A percentile compares a stretch with the other conserved stretches of the same genome.
Conservation (phyloP, 2,329 filamentous ascomycete species). For the Balansia obtecta region DNA sequence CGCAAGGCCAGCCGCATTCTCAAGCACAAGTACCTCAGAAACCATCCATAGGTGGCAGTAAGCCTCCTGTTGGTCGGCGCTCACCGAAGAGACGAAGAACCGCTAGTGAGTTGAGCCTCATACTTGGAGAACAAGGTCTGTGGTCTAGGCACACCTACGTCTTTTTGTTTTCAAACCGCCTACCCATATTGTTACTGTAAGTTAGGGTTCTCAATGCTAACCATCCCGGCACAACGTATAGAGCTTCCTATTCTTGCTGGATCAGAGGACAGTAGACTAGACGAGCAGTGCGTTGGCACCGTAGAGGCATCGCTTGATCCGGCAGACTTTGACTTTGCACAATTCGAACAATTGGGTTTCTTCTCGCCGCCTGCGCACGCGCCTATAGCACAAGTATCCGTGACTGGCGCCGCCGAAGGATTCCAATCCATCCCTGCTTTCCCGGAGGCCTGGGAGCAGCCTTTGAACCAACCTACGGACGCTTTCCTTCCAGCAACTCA, state of each 20-base stretch:
- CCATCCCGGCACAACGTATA: not conserved
- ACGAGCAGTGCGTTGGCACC: conserved; percentile 17
- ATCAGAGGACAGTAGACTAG: conserved; percentile 12
- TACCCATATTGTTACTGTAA: not conserved
- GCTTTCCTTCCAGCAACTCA: conserved; percentile 1
- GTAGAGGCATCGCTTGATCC: conserved; percentile 18
- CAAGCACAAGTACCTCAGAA: conserved; percentile 1
- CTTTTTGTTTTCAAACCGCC: not conserved
- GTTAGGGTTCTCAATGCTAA: not conserved
- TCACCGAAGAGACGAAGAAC: conserved; percentile 27
- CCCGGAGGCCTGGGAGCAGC: conserved; percentile 14
- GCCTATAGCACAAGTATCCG: conserved; percentile 18
- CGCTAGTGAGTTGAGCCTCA: conserved; percentile 19
- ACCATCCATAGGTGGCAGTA: conserved; percentile 1
- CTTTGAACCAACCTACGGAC: conserved; percentile 7
- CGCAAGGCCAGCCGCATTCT: conserved; percentile 3
- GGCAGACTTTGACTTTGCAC: conserved; percentile 22
- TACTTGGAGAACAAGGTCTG: conserved; percentile 24
- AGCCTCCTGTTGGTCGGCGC: conserved; percentile 13
- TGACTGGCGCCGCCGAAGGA: conserved; percentile 9
- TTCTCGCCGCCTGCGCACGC: conserved; percentile 12
- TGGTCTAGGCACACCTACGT: conserved; percentile 1
- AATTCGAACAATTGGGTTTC: conserved; percentile 21
- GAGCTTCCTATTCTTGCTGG: conserved; percentile 16
- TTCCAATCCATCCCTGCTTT: conserved; percentile 11